Base-by-base conservation (phyloP, 345 rosid species). In the Brassica cretica region DNA sequence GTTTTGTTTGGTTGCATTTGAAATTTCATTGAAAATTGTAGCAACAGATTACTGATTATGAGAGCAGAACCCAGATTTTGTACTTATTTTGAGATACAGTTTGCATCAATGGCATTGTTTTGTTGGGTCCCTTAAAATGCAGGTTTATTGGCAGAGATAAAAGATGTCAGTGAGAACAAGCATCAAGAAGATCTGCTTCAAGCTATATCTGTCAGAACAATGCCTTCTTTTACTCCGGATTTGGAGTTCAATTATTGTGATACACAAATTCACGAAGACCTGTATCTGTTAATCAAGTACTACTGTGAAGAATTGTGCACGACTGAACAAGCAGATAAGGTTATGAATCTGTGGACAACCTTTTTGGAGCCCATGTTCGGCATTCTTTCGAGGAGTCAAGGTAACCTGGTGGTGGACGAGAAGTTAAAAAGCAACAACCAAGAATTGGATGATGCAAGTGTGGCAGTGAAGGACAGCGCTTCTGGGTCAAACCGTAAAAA, bases 331-430 rank as follows among this genome's bases (percentile, higher is more conserved):
- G 82, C 90, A 82, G 94, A 91, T 81, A 88, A 84, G 80, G 88
- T 93, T 66, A 84, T 93, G 89, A 93, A 89, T 82, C 81, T 95
- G 70, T 95, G 99, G 98, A 89, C 87, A 72, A 91, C 91, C 46
- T 91, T 95, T 80, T 80, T 95, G 85, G 99, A 95, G 77, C 99
- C 98, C 61, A 78, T 93, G 83, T 79, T 95, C 58, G 92, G 96
- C 67, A 85, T 86, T 82, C 82, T 91, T 79, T 84, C 88, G 60
- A 89, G 97, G 76, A 86, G 92, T 81, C 90, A 85, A 71, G 93
- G 88, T 78, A 82, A 92, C 21, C 89, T 85, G 84, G 90, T 84
- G 78, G 78, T 85, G 66, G 90, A 89, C 77, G 91, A 88, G 2
- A 89, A 83, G 82, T 82, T 89, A 37, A 83, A 86, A 82, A 83